Evolutionary conservation across 176 grass and related monocot genomes (phyloP), one percentile per base, ranked within the genome.

Genomic region (Melocanna baccifera): DNA sequence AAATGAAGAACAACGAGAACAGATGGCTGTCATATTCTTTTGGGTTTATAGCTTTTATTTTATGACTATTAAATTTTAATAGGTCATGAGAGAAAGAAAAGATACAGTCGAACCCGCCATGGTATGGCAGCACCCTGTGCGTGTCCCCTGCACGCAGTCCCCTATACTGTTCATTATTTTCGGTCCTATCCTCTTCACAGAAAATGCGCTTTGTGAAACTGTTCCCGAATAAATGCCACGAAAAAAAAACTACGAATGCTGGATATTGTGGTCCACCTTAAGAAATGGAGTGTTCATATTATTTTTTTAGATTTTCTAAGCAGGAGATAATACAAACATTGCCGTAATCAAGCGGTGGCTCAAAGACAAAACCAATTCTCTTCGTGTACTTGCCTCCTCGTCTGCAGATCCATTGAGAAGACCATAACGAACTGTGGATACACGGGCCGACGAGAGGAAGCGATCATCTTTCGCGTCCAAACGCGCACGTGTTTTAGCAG

Each of bases 401-500:
- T 34, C 32, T 34, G 3, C 32, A 34, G 32, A 34, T 34, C 4
- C 4, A 34, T 34, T 4, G 32, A 34, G 32, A 34, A 34, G 32
- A 34, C 32, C 4, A 34, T 34, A 34, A 34, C 32, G 32, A 34
- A 34, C 70, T 12, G 23, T 50, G 25, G 45, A 51, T 62, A 7
- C 40, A 45, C 48, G 47, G 63, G 29, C 64, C 14, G 32, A 67
- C 12, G 42, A 43, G 51, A 22, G 72, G 80, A 43, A 13, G 29
- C 45, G 23, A 50, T 39, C 20, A 16, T 32, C 36, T 4, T 4
- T 22, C 9, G 42, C 51, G 25, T 75, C 26, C n/a, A 41, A 84
- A 62, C 4, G 11, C 8, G 82, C 83, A 89, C 71, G 83, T 86
- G 77, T 10, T 77, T 64, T n/a, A 36, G 73, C 71, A 28, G 61